Percentiles rank a stretch among this genome's conserved stretches.
These are phyloP conservation scores for Vitis riparia DNA, from an alignment of 164 flowering plant genomes.

Conservation along the genomic window DNA sequence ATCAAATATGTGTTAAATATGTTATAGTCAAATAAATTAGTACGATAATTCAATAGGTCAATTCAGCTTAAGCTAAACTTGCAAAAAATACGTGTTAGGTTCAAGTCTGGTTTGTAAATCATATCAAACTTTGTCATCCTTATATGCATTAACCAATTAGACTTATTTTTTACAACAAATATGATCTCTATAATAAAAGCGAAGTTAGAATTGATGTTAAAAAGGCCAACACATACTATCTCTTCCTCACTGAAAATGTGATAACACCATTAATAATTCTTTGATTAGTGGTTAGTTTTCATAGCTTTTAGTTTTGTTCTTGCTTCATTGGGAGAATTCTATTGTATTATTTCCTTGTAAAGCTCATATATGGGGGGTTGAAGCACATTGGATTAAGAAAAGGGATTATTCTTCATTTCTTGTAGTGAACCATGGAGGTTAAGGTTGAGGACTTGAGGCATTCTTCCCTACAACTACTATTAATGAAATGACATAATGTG, in stretches of 20 bases:
- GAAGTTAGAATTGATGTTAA: conserved; percentile 59
- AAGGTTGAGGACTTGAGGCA: too few relatives aligned
- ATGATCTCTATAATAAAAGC: conserved; percentile 78
- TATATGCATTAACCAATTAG: not conserved
- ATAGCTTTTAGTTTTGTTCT: not conserved
- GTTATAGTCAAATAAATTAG: too few relatives aligned
- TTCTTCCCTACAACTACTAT: too few relatives aligned
- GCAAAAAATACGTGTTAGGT: too few relatives aligned
- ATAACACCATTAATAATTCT: not conserved
- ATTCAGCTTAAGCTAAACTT: too few relatives aligned
- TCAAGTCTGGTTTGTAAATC: too few relatives aligned
- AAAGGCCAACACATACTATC: conserved; percentile 65
- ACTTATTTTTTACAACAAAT: conserved; percentile 36
- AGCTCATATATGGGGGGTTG: conserved; percentile 29
- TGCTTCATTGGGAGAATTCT: not conserved
- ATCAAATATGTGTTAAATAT: too few relatives aligned
- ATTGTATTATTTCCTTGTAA: conserved; percentile 56
- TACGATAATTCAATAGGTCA: too few relatives aligned
- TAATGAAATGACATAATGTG: too few relatives aligned
- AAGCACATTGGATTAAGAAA: not conserved
- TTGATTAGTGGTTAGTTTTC: too few relatives aligned
- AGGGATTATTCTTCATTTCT: not conserved
- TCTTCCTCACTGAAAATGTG: conserved; percentile 67
- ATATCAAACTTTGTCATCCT: too few relatives aligned
- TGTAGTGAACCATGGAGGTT: too few relatives aligned